Evolutionary conservation across 495 filamentous ascomycete species (phyloP), one percentile per base, ranked within the genome.

Genomic region (Aspergillus heteromorphus): DNA sequence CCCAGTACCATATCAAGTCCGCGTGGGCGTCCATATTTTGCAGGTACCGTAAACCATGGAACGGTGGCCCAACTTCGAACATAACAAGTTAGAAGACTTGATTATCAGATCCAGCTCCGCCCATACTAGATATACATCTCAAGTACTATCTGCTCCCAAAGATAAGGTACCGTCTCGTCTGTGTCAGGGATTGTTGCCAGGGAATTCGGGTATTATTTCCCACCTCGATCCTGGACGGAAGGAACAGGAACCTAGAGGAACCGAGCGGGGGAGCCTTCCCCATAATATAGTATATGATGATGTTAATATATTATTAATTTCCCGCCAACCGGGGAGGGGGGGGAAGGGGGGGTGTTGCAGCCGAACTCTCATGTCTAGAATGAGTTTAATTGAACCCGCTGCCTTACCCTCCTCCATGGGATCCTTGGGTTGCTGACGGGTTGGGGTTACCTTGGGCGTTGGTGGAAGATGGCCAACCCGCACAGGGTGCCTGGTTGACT

Each of bases 301-400:
- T 23, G 42, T 30, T 13, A 10, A 27, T 16, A n/a, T n/a, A n/a
- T n/a, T n/a, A n/a, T 30, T 34, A 49, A 16, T 20, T 31, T 42
- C 29, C 49, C 45, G 23, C 23, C 34, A 42, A 20, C 45, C n/a
- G n/a, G n/a, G n/a, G n/a, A n/a, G n/a, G n/a, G n/a, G n/a, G n/a
- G n/a, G n/a, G n/a, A n/a, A n/a, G n/a, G n/a, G n/a, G 23, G 16
- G 30, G 45, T 34, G 49, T 42, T 55, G 17, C 21, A 42, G 30
- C 23, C 45, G 30, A 42, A 48, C 31, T 10, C 30, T 18, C 21
- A 18, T 19, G 13, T 17, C 30, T 31, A n/a, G 19, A 23, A 41
- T 36, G 47, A 49, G 53, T 43, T 56, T 50, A 56, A 56, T 43
- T 50, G 23, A 27, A 50, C 40, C 43, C 45, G n/a, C n/a, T n/a